Percentiles rank a stretch among this genome's conserved stretches.
phyloP scores from a whole-genome alignment of 1,284 basidiomycete genomes.

The Spongispora temasekensis region DNA sequence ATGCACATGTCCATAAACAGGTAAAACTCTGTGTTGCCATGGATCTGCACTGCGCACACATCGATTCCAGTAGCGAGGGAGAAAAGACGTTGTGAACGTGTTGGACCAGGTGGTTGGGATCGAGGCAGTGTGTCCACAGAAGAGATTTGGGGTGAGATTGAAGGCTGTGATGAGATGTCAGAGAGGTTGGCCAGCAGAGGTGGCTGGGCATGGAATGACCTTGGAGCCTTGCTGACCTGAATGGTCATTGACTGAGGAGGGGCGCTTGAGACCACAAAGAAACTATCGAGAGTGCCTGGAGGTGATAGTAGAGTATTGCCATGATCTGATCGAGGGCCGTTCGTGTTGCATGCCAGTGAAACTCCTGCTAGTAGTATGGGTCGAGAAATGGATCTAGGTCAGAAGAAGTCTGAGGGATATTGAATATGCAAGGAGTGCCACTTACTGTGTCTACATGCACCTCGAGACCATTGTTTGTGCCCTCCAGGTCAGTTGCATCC shows the following conservation, averaged over 20 bases:
- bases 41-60: not conserved
- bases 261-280: not conserved
- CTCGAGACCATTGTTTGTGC: not conserved
- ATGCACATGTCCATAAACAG: not conserved
- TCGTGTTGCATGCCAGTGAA: no score
- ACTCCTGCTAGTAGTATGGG: no score
- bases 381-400: no score
- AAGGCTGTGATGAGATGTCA: not conserved
- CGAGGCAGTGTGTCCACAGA: not conserved
- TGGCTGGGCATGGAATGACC: not conserved
- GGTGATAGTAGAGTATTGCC: no score
- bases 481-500: no score
- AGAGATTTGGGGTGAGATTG: not conserved
- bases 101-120: not conserved
- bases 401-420: no score
- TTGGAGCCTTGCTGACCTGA: not conserved
- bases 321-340: no score
- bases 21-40: not conserved
- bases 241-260: not conserved
- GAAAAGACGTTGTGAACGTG: not conserved
- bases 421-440: not conserved
- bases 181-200: not conserved
- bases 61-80: not conserved
- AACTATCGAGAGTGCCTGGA: not conserved
- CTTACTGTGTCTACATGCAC: not conserved